Conservation (phyloP, 768 basidiomycete genomes). For the Psilocybe subaeruginosa region DNA sequence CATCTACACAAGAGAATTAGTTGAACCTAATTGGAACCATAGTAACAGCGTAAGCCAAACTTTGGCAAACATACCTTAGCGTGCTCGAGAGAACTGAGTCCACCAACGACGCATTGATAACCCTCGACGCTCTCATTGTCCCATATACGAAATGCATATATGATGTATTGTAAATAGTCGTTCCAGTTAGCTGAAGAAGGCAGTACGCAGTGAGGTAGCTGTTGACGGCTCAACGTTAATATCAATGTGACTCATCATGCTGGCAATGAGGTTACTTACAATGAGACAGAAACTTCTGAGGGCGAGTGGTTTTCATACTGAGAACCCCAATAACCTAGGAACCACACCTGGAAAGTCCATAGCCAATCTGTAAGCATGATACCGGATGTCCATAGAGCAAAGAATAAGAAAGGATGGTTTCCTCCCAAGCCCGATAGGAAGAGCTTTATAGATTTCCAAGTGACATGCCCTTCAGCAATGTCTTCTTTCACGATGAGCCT, state of each 20-base stretch:
- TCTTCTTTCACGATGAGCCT: conserved; percentile 70
- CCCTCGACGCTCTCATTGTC: conserved; percentile 13
- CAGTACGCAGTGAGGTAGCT: conserved; percentile 11
- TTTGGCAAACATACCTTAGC: conserved; percentile 4
- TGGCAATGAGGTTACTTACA: conserved; percentile 30
- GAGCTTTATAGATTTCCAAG: conserved; percentile 33
- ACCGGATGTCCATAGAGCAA: conserved; percentile 17
- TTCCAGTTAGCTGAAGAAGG: not conserved
- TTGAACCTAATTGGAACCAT: not conserved
- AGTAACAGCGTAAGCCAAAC: conserved; percentile 18
- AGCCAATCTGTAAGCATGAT: conserved; percentile 27
- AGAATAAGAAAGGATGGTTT: conserved; percentile 35
- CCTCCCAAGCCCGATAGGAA: conserved; percentile 39
- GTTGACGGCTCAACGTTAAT: not conserved
- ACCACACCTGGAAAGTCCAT: conserved; percentile 40
- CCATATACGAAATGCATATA: conserved; percentile 9
- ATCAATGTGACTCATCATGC: conserved; percentile 5
- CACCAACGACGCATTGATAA: conserved; percentile 13
- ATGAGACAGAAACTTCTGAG: conserved; percentile 34
- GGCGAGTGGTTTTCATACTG: conserved; percentile 37
- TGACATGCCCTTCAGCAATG: conserved; percentile 39
- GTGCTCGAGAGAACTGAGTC: conserved; percentile 20
- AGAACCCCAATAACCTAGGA: conserved; percentile 46
- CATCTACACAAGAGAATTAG: conserved; percentile 25
- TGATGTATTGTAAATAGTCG: not conserved